Percentiles rank a stretch among this genome's conserved stretches.
phyloP scores from a whole-genome alignment of 257 asterid species.

The Apocynum venetum region DNA sequence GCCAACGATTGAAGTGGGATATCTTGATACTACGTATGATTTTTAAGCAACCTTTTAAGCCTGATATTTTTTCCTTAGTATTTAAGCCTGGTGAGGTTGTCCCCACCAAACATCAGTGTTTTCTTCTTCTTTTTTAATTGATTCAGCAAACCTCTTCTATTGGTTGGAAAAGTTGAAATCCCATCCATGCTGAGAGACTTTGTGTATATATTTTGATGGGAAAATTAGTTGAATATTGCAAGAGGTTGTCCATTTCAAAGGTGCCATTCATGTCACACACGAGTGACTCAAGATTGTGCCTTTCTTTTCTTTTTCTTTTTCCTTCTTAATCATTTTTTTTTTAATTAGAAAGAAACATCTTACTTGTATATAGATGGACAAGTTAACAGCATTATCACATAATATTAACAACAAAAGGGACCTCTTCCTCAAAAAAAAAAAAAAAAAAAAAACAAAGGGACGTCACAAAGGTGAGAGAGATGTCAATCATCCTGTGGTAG shows the following conservation, averaged over 20 bases:
- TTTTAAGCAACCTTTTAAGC: constrained; percentile 54
- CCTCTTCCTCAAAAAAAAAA: neutral
- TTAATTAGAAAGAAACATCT: constrained; percentile 22
- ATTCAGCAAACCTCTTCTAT: constrained; percentile 37
- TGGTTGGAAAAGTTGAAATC: constrained; percentile 67
- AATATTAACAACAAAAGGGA: neutral
- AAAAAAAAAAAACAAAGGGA: neutral
- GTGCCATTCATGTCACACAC: constrained; percentile 54
- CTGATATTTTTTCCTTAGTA: neutral
- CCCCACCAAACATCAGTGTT: constrained; percentile 51
- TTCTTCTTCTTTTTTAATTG: constrained; percentile 4
- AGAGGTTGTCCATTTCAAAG: constrained; percentile 46
- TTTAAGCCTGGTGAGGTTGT: constrained; percentile 44
- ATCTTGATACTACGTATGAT: constrained; percentile 40
- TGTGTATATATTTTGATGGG: constrained; percentile 4
- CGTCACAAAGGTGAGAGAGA: neutral
- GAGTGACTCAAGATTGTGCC: constrained; percentile 22
- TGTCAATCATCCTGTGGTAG: constrained; percentile 30
- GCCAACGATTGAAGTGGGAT: constrained; percentile 41
- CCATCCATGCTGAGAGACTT: constrained; percentile 17
- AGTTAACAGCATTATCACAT: constrained; percentile 17
- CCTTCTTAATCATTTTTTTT: neutral
- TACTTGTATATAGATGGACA: constrained; percentile 24
- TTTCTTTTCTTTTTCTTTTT: neutral
- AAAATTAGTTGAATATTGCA: constrained; percentile 26